A percentile compares a stretch with the other conserved stretches of the same genome.
phyloP scores from a whole-genome alignment of 768 basidiomycete genomes.

The Pleurotus pulmonarius region DNA sequence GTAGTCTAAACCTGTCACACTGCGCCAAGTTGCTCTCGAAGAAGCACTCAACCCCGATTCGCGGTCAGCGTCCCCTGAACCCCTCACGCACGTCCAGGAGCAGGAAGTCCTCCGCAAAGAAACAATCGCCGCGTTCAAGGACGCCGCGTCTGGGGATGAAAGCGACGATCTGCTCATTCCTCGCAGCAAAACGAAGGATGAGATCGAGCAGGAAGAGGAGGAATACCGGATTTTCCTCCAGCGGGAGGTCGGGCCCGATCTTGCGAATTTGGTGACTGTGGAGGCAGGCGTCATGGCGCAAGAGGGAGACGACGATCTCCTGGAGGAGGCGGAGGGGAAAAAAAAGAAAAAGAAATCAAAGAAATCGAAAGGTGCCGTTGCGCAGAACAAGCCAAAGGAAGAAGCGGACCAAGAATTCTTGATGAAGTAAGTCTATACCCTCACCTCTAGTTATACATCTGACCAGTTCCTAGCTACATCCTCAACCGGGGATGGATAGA shows the following conservation, averaged over 20 bases:
- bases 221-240: conserved; percentile 83
- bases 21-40: conserved; percentile 70
- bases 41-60: conserved; percentile 52
- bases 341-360: conserved; percentile 24
- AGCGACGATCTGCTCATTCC: conserved; percentile 70
- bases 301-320: conserved; percentile 22
- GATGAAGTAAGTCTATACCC: conserved; percentile 62
- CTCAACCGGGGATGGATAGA: conserved; percentile 98
- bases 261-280: conserved; percentile 64
- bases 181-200: conserved; percentile 75
- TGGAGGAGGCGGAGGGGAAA: conserved; percentile 30
- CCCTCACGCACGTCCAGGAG: conserved; percentile 73
- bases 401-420: conserved; percentile 84
- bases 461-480: conserved; percentile 67
- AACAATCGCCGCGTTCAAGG: conserved; percentile 81
- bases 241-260: conserved; percentile 75
- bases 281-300: conserved; percentile 28
- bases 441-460: not conserved
- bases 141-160: conserved; percentile 32
- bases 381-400: conserved; percentile 39
- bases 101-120: conserved; percentile 73
- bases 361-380: conserved; percentile 17
- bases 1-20: conserved; percentile 68
- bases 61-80: conserved; percentile 56
- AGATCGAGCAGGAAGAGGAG: conserved; percentile 73